Base-by-base conservation (phyloP, 306 rosid species). In the Phaseolus lunatus region DNA sequence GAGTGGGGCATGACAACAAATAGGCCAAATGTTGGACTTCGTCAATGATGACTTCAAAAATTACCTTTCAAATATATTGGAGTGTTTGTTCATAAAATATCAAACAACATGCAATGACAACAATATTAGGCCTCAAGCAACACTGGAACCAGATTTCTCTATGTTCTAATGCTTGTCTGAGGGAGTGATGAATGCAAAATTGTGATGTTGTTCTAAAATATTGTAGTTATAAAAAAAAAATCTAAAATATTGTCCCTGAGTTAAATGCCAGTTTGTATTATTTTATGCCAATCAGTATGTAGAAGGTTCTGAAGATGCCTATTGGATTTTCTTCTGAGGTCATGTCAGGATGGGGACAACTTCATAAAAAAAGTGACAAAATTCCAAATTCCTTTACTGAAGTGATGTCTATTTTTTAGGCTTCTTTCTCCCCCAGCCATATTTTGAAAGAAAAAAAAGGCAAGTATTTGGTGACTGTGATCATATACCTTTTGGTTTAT, bases 1-100 rank as follows among this genome's bases (percentile, higher is more conserved):
- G 80, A 88, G 89, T 76, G 98, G 90, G 41, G 97, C 97, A 12
- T 94, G 85, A 84, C 41, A 75, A 41, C 67, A 20, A 16, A 75
- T 79, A 22, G 67, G 65, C 39, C 78, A 33, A 18, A 6, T 19
- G 47, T 59, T 50, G 23, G 47, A 72, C 45, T 49, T 27, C 13
- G 41, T 31, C 11, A 9, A 47, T 50, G 64, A 31, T 57, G 45
- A 58, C 26, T 24, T 15, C 20, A 23, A n/a, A 66, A 56, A 6
- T 52, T 67, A 67, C 62, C 66, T 58, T 49, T n/a, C 62, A 73
- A 59, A 80, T 53, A 66, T 31, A 31, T 58, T 68, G 62, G 33
- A 59, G 68, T 79, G 54, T n/a, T n/a, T 7, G 72, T 73, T 73
- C n/a, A 35, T 57, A 24, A n/a, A 45, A 35, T 64, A 43, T 77